These are phyloP conservation scores for Salix purpurea DNA, from an alignment of 345 rosid species.

Conservation along the genomic window DNA sequence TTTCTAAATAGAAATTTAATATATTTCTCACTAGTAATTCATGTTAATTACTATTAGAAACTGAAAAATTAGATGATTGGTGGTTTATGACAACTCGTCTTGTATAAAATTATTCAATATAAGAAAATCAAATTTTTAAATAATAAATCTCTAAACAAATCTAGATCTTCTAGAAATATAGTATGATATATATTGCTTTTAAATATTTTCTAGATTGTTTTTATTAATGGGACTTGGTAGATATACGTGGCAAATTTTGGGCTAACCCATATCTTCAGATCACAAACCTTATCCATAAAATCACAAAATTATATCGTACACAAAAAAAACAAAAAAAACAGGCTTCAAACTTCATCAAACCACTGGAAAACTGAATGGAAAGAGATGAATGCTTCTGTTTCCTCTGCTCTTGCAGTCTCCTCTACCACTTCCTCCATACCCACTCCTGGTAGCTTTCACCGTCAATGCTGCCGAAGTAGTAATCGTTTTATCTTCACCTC, in stretches of 20 bases:
- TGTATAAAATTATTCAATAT: no score
- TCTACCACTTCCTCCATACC: conserved; percentile 18
- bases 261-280: background rate
- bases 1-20: no score
- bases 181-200: no score
- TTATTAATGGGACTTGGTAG: no score
- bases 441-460: conserved; percentile 2
- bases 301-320: conserved; percentile 5
- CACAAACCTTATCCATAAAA: conserved; percentile 24
- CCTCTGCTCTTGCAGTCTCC: conserved; percentile 25
- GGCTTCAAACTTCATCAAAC: background rate
- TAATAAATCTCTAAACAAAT: no score
- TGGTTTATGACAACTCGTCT: no score
- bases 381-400: conserved; percentile 31
- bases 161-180: no score
- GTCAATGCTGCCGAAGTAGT: conserved; percentile 3
- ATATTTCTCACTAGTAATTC: no score
- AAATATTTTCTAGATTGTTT: no score
- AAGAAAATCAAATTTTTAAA: no score
- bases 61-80: no score
- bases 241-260: background rate
- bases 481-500: conserved; percentile 5
- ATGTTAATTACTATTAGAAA: no score
- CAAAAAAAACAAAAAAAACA: background rate
- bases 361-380: conserved; percentile 30